Conservation (phyloP, 805 yeast genomes). For the Ogataea wickerhamii region DNA sequence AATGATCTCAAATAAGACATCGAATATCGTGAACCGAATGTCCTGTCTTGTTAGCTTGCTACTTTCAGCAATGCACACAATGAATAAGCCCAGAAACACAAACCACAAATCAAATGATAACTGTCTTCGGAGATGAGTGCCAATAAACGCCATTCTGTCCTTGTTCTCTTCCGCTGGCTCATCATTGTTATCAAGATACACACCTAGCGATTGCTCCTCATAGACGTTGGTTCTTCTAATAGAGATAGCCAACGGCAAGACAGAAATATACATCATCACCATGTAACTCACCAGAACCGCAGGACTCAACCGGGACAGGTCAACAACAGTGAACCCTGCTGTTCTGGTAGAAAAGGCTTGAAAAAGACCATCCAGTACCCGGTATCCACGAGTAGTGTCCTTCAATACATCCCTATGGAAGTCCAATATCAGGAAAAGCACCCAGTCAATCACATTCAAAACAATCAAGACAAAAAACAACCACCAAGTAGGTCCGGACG, state of each 20-base stretch:
- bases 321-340: slow-evolving; percentile 80
- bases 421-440: slow-evolving; percentile 78
- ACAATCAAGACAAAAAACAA: slow-evolving; percentile 67
- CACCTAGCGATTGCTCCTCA: slow-evolving; percentile 95
- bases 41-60: slow-evolving; percentile 46
- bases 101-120: slow-evolving; percentile 95
- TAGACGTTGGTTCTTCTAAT: slow-evolving; percentile 96
- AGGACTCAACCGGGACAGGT: slow-evolving; percentile 70
- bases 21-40: slow-evolving; percentile 59
- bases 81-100: slow-evolving; percentile 76
- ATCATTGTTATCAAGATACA: slow-evolving; percentile 47
- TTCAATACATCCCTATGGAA: slow-evolving; percentile 48
- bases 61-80: slow-evolving; percentile 86
- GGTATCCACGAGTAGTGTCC: slow-evolving; percentile 59
- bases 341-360: slow-evolving; percentile 94
- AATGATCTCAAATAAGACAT: slow-evolving; percentile 78
- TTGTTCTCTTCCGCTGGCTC: slow-evolving; percentile 36
- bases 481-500: slow-evolving; percentile 96
- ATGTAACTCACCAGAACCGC: slow-evolving; percentile 90
- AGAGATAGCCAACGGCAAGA: slow-evolving; percentile 91
- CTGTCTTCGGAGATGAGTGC: slow-evolving; percentile 86
- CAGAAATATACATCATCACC: slow-evolving; percentile 98
- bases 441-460: slow-evolving; percentile 72
- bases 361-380: slow-evolving; percentile 77
- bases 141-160: slow-evolving; percentile 61